Conservation (phyloP, 331 rosid species). For the Prunus yedoensis region DNA sequence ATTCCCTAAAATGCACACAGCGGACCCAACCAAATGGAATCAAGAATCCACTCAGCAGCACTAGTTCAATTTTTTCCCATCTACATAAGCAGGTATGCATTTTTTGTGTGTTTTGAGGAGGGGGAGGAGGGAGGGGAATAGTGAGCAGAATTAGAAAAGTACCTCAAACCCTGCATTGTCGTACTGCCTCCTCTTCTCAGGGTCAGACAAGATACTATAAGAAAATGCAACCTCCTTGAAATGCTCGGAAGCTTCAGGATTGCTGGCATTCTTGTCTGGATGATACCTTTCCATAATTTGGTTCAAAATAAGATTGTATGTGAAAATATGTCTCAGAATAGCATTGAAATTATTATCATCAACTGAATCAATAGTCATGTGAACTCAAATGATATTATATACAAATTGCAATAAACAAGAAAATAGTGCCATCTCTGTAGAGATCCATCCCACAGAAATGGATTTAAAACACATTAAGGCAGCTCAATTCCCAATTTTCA, state of each 20-base stretch:
- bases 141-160: conserved; percentile 17
- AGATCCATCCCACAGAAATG: background rate
- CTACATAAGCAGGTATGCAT: background rate
- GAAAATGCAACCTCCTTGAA: conserved; percentile 98
- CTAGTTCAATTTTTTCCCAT: too few relatives aligned
- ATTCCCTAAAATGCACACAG: background rate
- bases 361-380: background rate
- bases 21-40: conserved; percentile 8
- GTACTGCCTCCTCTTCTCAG: conserved; percentile 94
- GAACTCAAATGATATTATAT: background rate
- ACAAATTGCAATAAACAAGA: background rate
- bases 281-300: conserved; percentile 60
- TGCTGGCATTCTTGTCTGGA: conserved; percentile 92
- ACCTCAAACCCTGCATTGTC: conserved; percentile 98
- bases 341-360: background rate
- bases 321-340: conserved; percentile 7
- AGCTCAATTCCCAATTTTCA: background rate
- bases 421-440: background rate
- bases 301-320: conserved; percentile 5
- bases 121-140: background rate
- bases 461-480: background rate
- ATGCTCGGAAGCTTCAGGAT: conserved; percentile 92
- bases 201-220: conserved; percentile 89
- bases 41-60: background rate
- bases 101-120: background rate